These are phyloP conservation scores for Ceratocystis alfenasii DNA, from an alignment of 2,329 filamentous ascomycete species.

Conservation along the genomic window DNA sequence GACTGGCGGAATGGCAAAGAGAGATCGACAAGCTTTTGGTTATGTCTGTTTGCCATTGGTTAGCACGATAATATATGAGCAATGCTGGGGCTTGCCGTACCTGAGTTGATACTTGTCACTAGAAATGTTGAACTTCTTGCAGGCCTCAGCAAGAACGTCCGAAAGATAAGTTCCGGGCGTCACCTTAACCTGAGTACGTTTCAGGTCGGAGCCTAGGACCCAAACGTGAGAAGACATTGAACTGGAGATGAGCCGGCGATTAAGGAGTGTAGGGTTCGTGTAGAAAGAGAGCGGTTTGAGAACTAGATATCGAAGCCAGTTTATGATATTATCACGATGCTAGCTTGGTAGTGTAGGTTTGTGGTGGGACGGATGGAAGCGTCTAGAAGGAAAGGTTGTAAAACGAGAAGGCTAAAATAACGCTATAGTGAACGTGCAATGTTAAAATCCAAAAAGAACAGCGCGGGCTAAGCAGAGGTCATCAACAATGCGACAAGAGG, in stretches of 20 bases:
- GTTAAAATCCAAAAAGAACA: neutral
- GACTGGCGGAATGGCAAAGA: conserved; percentile 74
- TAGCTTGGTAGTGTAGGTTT: neutral
- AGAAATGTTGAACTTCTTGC: conserved; percentile 63
- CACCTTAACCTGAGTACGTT: conserved; percentile 71
- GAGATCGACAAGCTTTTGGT: conserved; percentile 75
- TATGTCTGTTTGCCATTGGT: conserved; percentile 43
- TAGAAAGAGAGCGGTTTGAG: neutral
- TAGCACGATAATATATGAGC: neutral
- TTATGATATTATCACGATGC: neutral
- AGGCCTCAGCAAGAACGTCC: conserved; percentile 80
- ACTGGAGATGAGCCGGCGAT: neutral
- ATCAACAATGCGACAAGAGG: neutral
- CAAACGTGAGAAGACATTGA: conserved; percentile 79
- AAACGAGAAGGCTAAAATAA: neutral
- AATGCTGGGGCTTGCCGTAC: conserved; percentile 33
- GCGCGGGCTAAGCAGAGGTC: neutral
- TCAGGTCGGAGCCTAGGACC: conserved; percentile 69
- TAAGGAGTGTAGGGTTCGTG: neutral
- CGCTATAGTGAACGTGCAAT: neutral
- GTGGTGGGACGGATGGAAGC: neutral
- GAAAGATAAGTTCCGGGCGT: conserved; percentile 67
- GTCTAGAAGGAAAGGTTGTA: neutral
- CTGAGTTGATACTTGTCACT: conserved; percentile 70
- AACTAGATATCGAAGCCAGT: neutral